Evolutionary conservation across 495 filamentous ascomycete species (phyloP), one percentile per base, ranked within the genome.

Genomic region (Hapsidospora chrysogenum): DNA sequence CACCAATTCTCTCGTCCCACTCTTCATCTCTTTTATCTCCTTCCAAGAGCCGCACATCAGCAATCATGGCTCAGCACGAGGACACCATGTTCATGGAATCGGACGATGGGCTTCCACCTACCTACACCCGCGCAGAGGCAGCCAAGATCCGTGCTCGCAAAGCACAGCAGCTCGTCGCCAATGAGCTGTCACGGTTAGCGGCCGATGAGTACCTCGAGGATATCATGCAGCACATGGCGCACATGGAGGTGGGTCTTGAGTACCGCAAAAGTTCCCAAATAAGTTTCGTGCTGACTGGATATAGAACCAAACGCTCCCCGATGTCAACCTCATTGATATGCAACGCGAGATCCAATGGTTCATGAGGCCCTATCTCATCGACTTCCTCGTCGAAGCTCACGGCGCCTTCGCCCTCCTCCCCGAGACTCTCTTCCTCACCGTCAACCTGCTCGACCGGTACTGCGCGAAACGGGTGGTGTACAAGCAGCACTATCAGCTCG

Each of bases 321-420:
- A 99, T 52, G 84, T 92, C 48, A 85, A 85, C 46, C 84, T 87
- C 13, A 99, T 99, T 54, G 89, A 99, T 46, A 92, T 96, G 53
- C 89, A 99, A 57, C 80, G 85, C 31, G 89, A 99, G 63, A 96
- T 99, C 37, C 84, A 95, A 51, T 99, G 92, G 92, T 95, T 86
- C 63, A 99, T 99, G 89, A 70, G 89, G 44, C 87, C 89, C 0
- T 99, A 94, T 53, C 76, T 99, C 18, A 76, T 99, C 43, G 89
- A 99, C 63, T 99, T 99, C 64, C 71, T 99, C 35, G 80, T 95
- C 48, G 89, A 99, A 68, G 89, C 89, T 29, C 92, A 99, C 52
- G 76, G 76, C 40, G 86, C 86, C 13, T 99, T 95, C 62, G 78
- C 82, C 38, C 75, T 99, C 6, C 68, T 95, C 11, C 89, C 89